phyloP scores from a whole-genome alignment of 495 filamentous ascomycete genomes.

The Talaromyces thailandensis region DNA sequence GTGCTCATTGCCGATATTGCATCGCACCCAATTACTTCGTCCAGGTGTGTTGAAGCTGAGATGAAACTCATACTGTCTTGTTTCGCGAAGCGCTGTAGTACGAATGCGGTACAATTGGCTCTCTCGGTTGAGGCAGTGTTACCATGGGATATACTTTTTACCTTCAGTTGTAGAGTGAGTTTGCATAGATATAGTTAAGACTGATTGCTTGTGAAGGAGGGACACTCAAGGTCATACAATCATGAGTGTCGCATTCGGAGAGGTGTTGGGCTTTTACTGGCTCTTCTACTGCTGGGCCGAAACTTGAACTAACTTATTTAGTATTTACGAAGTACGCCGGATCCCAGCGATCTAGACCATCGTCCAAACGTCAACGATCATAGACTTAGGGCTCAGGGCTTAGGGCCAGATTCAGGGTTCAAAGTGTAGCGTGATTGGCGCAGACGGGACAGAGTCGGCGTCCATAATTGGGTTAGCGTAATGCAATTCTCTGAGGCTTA shows the following conservation, averaged over 20 bases:
- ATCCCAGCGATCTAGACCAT: neutral
- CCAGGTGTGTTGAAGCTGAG: neutral
- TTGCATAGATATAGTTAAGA: too few relatives aligned
- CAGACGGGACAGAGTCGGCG: slow-evolving; percentile 17
- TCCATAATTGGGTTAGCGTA: slow-evolving; percentile 24
- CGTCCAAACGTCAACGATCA: too few relatives aligned
- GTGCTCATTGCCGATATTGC: neutral
- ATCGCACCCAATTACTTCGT: neutral
- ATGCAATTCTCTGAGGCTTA: neutral
- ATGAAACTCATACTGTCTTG: neutral
- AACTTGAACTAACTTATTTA: neutral
- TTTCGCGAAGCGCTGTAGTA: neutral
- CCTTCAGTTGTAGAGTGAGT: neutral
- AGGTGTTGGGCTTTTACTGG: too few relatives aligned
- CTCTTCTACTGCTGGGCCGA: neutral
- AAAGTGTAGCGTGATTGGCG: neutral
- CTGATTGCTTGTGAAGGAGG: too few relatives aligned
- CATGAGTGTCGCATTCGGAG: too few relatives aligned
- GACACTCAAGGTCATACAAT: too few relatives aligned
- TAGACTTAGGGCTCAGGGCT: neutral
- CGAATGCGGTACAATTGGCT: neutral
- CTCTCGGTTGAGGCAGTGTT: neutral
- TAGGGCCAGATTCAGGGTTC: neutral
- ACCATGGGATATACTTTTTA: neutral
- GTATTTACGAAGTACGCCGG: too few relatives aligned